Conservation (phyloP, 768 basidiomycete species). For the Dacryopinax spathularia region DNA sequence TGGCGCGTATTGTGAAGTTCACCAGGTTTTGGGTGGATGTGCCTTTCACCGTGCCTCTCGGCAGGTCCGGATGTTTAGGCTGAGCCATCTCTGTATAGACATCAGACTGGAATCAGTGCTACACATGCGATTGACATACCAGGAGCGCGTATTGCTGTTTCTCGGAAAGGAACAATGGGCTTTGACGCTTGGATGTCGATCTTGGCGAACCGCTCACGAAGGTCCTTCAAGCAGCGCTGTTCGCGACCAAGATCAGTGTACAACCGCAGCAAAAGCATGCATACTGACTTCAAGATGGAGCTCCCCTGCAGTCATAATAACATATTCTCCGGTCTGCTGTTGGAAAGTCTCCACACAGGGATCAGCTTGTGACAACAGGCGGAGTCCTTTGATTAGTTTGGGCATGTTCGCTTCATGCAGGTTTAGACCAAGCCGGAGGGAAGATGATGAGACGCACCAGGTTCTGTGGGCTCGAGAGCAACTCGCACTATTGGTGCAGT, state of each 20-base stretch:
- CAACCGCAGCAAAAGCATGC: neutral
- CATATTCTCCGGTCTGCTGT: slow-evolving; percentile 93
- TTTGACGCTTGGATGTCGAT: slow-evolving; percentile 87
- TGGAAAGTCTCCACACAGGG: slow-evolving; percentile 96
- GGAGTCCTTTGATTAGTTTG: slow-evolving; percentile 73
- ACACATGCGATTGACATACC: slow-evolving; percentile 32
- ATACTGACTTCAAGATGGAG: slow-evolving; percentile 74
- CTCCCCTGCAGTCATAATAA: slow-evolving; percentile 91
- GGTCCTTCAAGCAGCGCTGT: slow-evolving; percentile 87
- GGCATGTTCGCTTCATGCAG: slow-evolving; percentile 52
- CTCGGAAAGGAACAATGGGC: slow-evolving; percentile 94
- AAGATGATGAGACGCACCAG: slow-evolving; percentile 28
- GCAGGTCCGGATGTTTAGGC: slow-evolving; percentile 52
- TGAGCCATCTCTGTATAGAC: slow-evolving; percentile 73
- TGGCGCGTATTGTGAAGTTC: slow-evolving; percentile 69
- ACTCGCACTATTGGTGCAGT: slow-evolving; percentile 86
- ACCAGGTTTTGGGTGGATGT: slow-evolving; percentile 54
- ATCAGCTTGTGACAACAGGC: slow-evolving; percentile 83
- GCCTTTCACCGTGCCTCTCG: slow-evolving; percentile 66
- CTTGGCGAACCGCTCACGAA: slow-evolving; percentile 88
- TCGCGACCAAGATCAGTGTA: neutral
- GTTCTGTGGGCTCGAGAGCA: slow-evolving; percentile 68
- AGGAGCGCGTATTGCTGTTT: slow-evolving; percentile 70
- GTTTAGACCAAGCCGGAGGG: neutral
- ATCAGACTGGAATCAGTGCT: neutral